Conservation (phyloP, 768 basidiomycete species). For the Psilocybe tampanensis region DNA sequence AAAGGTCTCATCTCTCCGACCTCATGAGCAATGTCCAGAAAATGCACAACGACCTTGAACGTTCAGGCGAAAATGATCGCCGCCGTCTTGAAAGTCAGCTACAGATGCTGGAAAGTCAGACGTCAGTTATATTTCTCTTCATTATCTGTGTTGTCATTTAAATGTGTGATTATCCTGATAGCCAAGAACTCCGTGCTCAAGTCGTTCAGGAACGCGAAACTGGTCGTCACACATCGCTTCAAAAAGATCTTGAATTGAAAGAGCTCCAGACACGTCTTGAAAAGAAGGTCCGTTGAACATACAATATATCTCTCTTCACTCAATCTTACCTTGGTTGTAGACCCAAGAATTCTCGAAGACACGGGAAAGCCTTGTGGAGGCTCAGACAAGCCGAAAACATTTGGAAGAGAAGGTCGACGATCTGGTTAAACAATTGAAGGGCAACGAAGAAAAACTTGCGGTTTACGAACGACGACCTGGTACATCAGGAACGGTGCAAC, state of each 20-base stretch:
- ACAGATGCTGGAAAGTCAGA: constrained; percentile 76
- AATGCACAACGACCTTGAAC: constrained; percentile 88
- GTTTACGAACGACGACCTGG: constrained; percentile 78
- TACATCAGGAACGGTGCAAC: constrained; percentile 32
- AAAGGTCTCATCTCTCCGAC: constrained; percentile 84
- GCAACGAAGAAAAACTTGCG: constrained; percentile 81
- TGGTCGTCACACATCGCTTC: constrained; percentile 70
- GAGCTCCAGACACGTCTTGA: constrained; percentile 76
- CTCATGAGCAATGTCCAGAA: constrained; percentile 88
- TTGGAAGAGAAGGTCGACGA: constrained; percentile 73
- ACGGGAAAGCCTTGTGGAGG: constrained; percentile 68
- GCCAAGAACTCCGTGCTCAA: constrained; percentile 74
- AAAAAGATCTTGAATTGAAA: constrained; percentile 80
- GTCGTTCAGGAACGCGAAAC: constrained; percentile 75
- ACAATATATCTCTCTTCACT: neutral
- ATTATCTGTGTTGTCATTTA: neutral
- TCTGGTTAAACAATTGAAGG: constrained; percentile 63
- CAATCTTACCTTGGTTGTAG: constrained; percentile 37
- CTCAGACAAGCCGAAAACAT: constrained; percentile 79
- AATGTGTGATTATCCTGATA: constrained; percentile 26
- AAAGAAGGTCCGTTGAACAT: constrained; percentile 57
- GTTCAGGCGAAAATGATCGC: constrained; percentile 81
- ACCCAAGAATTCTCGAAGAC: constrained; percentile 64
- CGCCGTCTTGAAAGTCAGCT: constrained; percentile 79
- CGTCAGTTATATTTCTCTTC: constrained; percentile 46